Conservation (phyloP, 2,329 filamentous ascomycete genomes). For the Scedosporium minutisporum region DNA sequence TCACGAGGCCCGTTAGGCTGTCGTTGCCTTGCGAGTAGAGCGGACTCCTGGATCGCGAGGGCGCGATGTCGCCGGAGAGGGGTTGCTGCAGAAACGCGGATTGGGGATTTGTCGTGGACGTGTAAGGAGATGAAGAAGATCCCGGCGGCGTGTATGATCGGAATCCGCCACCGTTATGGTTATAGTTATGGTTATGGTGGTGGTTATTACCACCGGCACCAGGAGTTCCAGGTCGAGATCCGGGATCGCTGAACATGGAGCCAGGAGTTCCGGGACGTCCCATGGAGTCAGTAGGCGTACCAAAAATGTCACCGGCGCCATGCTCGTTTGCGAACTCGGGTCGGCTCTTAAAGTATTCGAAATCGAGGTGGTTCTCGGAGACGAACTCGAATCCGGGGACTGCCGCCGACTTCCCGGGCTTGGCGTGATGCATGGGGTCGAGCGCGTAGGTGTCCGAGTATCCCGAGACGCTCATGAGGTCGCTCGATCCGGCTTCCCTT, state of each 20-base stretch:
- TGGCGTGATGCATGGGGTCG: slow-evolving; percentile 60
- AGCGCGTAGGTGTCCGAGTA: slow-evolving; percentile 78
- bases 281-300: slow-evolving; percentile 46
- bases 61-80: slow-evolving; percentile 13
- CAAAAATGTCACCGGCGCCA: slow-evolving; percentile 59
- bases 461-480: slow-evolving; percentile 51
- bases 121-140: not conserved
- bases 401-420: slow-evolving; percentile 34
- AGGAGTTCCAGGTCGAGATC: slow-evolving; percentile 43
- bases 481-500: slow-evolving; percentile 46
- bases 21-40: slow-evolving; percentile 42
- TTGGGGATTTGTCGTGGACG: slow-evolving; percentile 4
- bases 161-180: slow-evolving; percentile 2
- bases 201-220: slow-evolving; percentile 8
- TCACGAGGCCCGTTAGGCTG: slow-evolving; percentile 42
- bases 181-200: not conserved
- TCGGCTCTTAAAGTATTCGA: slow-evolving; percentile 83
- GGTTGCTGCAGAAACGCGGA: slow-evolving; percentile 9
- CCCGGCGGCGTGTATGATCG: slow-evolving; percentile 11
- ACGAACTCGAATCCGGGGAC: slow-evolving; percentile 82
- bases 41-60: slow-evolving; percentile 31
- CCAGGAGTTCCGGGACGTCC: slow-evolving; percentile 50
- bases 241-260: slow-evolving; percentile 33
- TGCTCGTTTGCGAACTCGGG: slow-evolving; percentile 81
- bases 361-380: slow-evolving; percentile 76